Percentiles rank a stretch among this genome's conserved stretches.
phyloP scores from a whole-genome alignment of 805 yeast species.

The Candida bentonensis region DNA sequence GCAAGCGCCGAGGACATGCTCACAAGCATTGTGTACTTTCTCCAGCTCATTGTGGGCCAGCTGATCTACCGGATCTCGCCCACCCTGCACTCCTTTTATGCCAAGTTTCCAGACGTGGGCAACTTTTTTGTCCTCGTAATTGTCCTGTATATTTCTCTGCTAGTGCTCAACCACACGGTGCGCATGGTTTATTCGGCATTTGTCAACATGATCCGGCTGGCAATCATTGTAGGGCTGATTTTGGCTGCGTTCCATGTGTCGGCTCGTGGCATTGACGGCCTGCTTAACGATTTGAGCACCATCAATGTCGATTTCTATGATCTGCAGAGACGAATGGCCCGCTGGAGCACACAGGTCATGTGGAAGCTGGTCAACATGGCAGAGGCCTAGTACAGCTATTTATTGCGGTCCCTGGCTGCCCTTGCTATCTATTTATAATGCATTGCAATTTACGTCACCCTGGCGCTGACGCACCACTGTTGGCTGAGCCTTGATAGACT shows the following conservation, averaged over 20 bases:
- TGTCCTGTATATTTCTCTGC: constrained; percentile 14
- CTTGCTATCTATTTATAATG: no score
- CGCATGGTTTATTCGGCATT: constrained; percentile 13
- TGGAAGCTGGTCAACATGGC: constrained; percentile 1
- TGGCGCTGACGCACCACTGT: no score
- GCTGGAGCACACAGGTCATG: not conserved
- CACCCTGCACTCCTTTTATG: constrained; percentile 4
- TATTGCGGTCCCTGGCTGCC: no score
- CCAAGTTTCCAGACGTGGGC: constrained; percentile 9
- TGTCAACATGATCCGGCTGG: constrained; percentile 9
- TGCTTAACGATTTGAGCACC: not conserved
- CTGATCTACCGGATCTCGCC: constrained; percentile 5
- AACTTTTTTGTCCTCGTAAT: constrained; percentile 11
- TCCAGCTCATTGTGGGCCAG: not conserved
- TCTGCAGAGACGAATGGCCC: not conserved
- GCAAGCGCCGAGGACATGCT: not conserved
- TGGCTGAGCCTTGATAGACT: no score
- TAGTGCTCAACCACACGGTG: constrained; percentile 12
- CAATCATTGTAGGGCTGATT: constrained; percentile 6
- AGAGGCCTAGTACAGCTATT: no score
- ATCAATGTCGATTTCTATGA: not conserved
- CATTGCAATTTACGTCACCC: no score
- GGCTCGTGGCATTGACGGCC: constrained; percentile 7
- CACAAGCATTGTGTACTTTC: constrained; percentile 1
- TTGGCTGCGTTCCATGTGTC: constrained; percentile 7